Base-by-base conservation (phyloP, 345 rosid genomes). In the Fremontodendron californicum region DNA sequence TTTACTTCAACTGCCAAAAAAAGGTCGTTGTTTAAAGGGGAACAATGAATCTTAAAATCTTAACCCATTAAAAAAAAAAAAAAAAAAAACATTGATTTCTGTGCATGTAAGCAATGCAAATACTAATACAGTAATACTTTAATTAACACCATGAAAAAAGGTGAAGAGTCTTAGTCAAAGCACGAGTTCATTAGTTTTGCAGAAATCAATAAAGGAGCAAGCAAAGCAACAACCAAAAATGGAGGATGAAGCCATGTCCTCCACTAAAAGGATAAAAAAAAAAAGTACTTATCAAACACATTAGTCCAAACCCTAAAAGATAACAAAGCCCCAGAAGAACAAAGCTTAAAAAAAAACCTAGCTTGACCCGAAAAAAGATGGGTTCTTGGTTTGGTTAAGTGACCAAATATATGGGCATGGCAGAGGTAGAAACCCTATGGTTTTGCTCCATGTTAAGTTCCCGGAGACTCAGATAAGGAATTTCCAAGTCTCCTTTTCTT, bases 401-500 rank as follows among this genome's bases (percentile, higher is more conserved):
- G 11, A 18, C 67, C 78, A 63, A 18, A 63, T 63, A 63, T 6
- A 16, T 63, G 35, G 67, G 43, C 67, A 63, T 33, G 4, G 43
- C 67, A 63, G 67, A 37, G 60, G 89, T 84, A 54, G 94, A 87
- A 40, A 77, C 74, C 81, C 93, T 90, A 58, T 66, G 87, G 39
- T 87, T 85, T 54, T 85, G 86, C 25, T 87, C 97, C 97, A 84
- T 85, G 82, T 79, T 92, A 21, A 90, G 91, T 75, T 95, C 94
- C 78, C 92, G 85, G 72, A 95, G 84, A 76, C 94, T 90, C 82
- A 90, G 16, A 76, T 95, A 95, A 0, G 97, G 97, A 9, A 88
- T 76, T 35, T 79, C 86, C 82, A 84, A 27, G 75, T 91, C 88
- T 45, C 80, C 88, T 37, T 74, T 88, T 67, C 77, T 80, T 42